Base-by-base conservation (phyloP, 768 basidiomycete species). In the Daedaleopsis sinensis region DNA sequence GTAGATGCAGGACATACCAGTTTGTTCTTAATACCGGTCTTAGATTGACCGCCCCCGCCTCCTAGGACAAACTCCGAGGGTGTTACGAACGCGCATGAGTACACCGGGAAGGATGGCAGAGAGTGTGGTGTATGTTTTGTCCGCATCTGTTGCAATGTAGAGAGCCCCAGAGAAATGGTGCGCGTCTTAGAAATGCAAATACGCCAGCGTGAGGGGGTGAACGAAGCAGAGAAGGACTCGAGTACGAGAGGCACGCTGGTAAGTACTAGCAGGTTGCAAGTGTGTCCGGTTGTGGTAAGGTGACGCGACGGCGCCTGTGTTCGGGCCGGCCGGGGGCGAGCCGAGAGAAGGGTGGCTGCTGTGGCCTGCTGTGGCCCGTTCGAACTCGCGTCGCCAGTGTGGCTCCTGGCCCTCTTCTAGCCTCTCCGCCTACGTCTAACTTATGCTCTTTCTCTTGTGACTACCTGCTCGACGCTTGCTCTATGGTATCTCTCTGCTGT, bases 11-110 rank as follows among this genome's bases (percentile, higher is more conserved):
- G 27, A 35, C 10, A 70, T 65, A 93, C 96, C 66, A 99, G 76
- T 73, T 94, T 93, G 77, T 99, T 99, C 79, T 94, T 93, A 62
- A 99, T 90, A 4, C 97, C 97, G 55, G 84, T 94, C 63, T 84
- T 84, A 11, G 90, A 86, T 13, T 91, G 83, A 18, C 96, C 96
- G 1, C 91, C 91, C 19, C 97, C 97, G 5, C 96, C 97, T 1
- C 94, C 96, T 7, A 96, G 79, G 2, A 96, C 80, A 19, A 98
- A 77, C 24, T 84, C 79, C 23, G 84, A 79, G n/a, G 88, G 81
- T 0, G 88, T 82, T 11, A 91, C 70, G 76, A 96, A 98, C 15
- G 86, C 86, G 54, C 89, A 86, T 5, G 92, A 92, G 71, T 94
- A 97, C 52, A 97, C 88, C 0, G 96, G 96, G 72, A 96, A 98